Conservation (phyloP, 345 rosid species). For the Camelina sativa region DNA sequence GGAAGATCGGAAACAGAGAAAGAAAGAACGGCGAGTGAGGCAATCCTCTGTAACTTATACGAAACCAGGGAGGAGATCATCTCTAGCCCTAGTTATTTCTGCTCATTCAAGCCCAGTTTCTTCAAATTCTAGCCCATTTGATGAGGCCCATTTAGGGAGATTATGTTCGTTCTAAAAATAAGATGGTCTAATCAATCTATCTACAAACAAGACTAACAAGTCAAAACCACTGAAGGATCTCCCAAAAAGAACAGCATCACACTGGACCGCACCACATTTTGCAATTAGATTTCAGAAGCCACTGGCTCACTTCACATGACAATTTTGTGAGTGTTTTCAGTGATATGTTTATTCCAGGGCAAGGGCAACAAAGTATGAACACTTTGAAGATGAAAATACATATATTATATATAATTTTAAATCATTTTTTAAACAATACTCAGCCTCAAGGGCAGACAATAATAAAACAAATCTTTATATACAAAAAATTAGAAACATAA, state of each 20-base stretch:
- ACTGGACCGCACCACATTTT: no score
- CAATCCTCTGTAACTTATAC: neutral
- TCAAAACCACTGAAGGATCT: no score
- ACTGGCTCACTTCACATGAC: neutral
- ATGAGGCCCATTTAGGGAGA: neutral
- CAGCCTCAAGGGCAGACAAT: slow-evolving; percentile 23
- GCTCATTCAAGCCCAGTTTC: neutral
- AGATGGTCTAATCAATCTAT: no score
- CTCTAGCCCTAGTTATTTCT: neutral
- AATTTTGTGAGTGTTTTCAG: neutral
- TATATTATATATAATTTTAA: neutral
- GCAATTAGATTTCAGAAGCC: no score
- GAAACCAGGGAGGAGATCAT: neutral
- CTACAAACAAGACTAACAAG: no score
- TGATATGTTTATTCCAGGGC: neutral
- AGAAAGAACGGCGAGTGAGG: neutral
- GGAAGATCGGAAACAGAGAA: slow-evolving; percentile 8
- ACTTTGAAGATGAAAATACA: neutral
- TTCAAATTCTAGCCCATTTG: neutral
- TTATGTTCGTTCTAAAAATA: neutral
- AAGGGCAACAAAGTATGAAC: neutral
- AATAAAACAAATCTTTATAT: slow-evolving; percentile 20
- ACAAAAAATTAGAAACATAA: slow-evolving; percentile 23
- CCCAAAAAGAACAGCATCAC: no score
- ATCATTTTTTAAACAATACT: slow-evolving; percentile 21